Percentiles rank a stretch among this genome's conserved stretches.
phyloP scores from a whole-genome alignment of 164 flowering plant species.

The Malania oleifera region DNA sequence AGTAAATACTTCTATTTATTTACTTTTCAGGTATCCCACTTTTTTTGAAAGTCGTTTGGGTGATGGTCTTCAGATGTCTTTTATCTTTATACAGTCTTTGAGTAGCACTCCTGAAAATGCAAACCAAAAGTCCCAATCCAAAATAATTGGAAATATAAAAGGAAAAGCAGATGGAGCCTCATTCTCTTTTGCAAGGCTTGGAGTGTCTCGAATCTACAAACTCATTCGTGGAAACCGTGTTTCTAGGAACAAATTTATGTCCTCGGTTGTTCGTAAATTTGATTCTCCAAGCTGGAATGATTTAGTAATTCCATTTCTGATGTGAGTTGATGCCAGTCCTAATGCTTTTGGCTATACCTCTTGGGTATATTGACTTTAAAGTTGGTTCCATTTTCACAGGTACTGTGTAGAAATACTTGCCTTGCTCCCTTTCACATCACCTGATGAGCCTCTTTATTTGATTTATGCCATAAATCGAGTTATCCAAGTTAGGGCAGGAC shows the following conservation, averaged over 20 bases:
- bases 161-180: constrained; percentile 57
- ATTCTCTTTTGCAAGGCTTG: constrained; percentile 59
- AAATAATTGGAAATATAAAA: constrained; percentile 38
- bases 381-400: constrained; percentile 39
- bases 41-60: constrained; percentile 96
- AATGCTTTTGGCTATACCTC: neutral
- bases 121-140: constrained; percentile 37
- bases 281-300: constrained; percentile 56
- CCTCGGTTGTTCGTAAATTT: constrained; percentile 86
- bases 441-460: constrained; percentile 96
- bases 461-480: constrained; percentile 80
- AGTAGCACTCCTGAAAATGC: constrained; percentile 22
- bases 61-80: constrained; percentile 97
- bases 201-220: constrained; percentile 90
- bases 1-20: constrained; percentile 1
- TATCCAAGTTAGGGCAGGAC: constrained; percentile 89
- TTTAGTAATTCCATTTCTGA: constrained; percentile 56
- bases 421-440: constrained; percentile 68
- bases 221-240: constrained; percentile 88
- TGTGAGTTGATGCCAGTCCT: constrained; percentile 45
- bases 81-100: constrained; percentile 64
- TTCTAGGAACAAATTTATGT: constrained; percentile 92
- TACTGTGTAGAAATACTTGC: constrained; percentile 92
- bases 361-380: constrained; percentile 11
- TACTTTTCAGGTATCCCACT: constrained; percentile 85